phyloP scores from a whole-genome alignment of 2,329 filamentous ascomycete genomes.

The Talaromyces sp. region DNA sequence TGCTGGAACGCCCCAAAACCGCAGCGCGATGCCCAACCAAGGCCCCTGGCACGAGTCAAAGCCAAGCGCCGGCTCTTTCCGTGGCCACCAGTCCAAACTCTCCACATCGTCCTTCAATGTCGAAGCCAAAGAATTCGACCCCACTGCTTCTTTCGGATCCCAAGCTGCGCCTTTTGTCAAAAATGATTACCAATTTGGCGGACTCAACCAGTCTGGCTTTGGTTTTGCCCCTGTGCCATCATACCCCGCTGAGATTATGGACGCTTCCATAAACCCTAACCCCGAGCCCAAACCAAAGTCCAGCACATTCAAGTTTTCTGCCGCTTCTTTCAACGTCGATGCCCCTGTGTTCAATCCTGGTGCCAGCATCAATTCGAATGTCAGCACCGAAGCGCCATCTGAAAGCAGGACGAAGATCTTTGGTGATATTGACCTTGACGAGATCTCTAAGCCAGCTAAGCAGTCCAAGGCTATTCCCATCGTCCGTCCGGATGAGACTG shows the following conservation, averaged over 20 bases:
- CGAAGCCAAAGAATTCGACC: conserved; percentile 82
- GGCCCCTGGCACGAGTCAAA: conserved; percentile 39
- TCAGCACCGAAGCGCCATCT: conserved; percentile 23
- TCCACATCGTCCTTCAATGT: conserved; percentile 83
- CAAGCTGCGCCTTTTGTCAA: conserved; percentile 48
- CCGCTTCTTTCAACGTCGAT: conserved; percentile 72
- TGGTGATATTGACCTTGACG: conserved; percentile 65
- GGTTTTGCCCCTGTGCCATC: conserved; percentile 62
- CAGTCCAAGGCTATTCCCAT: conserved; percentile 85
- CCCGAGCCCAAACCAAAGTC: conserved; percentile 16
- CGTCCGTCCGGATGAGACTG: conserved; percentile 63
- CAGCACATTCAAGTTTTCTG: conserved; percentile 65
- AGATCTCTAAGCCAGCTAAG: conserved; percentile 67
- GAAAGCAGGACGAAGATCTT: conserved; percentile 59
- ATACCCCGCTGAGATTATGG: conserved; percentile 62
- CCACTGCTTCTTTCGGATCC: conserved; percentile 54
- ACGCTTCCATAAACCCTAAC: conserved; percentile 17
- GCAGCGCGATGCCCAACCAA: conserved; percentile 31
- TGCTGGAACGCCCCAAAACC: conserved; percentile 61
- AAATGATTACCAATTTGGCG: conserved; percentile 47
- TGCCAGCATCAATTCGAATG: conserved; percentile 31
- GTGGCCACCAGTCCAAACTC: conserved; percentile 66
- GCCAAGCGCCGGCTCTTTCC: conserved; percentile 36
- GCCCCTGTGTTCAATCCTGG: conserved; percentile 75
- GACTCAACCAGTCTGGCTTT: conserved; percentile 29